These are phyloP conservation scores for Tulasnella sp. DNA, from an alignment of 768 basidiomycete species.

Conservation along the genomic window DNA sequence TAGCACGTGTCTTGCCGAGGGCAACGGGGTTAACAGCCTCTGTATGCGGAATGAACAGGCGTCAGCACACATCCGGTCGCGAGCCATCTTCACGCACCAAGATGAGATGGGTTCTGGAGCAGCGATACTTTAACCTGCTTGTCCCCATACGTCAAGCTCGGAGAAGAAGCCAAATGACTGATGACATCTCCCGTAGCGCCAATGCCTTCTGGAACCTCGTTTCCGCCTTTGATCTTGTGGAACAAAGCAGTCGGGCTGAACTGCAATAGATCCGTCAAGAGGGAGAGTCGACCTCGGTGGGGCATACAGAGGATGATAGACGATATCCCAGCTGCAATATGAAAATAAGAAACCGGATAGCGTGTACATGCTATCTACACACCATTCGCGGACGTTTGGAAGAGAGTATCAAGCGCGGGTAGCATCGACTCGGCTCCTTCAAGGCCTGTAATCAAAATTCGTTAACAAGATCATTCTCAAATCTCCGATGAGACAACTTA, in stretches of 20 bases:
- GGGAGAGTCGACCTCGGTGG: slow-evolving; percentile 65
- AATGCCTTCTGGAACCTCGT: slow-evolving; percentile 66
- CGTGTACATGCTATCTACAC: slow-evolving; percentile 19
- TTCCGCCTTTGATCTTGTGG: slow-evolving; percentile 83
- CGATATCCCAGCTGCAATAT: slow-evolving; percentile 58
- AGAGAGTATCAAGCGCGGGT: slow-evolving; percentile 79
- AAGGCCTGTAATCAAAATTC: slow-evolving; percentile 76
- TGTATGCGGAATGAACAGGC: slow-evolving; percentile 38
- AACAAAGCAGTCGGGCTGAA: slow-evolving; percentile 72
- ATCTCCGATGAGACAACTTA: not conserved
- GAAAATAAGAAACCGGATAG: not conserved
- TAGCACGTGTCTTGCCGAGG: slow-evolving; percentile 86
- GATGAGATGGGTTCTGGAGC: slow-evolving; percentile 78
- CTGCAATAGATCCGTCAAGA: slow-evolving; percentile 76
- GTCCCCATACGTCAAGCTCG: slow-evolving; percentile 58
- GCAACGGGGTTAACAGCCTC: slow-evolving; percentile 90
- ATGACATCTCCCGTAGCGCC: slow-evolving; percentile 82
- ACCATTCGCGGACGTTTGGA: slow-evolving; percentile 67
- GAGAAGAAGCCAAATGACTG: slow-evolving; percentile 80
- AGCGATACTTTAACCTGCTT: slow-evolving; percentile 70
- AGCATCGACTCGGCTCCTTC: slow-evolving; percentile 96
- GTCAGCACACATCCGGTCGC: not conserved
- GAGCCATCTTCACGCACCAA: slow-evolving; percentile 50
- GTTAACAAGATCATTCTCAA: not conserved
- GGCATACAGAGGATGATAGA: slow-evolving; percentile 84